phyloP scores from a whole-genome alignment of 2,329 filamentous ascomycete genomes.

The Fusarium zealandicum region DNA sequence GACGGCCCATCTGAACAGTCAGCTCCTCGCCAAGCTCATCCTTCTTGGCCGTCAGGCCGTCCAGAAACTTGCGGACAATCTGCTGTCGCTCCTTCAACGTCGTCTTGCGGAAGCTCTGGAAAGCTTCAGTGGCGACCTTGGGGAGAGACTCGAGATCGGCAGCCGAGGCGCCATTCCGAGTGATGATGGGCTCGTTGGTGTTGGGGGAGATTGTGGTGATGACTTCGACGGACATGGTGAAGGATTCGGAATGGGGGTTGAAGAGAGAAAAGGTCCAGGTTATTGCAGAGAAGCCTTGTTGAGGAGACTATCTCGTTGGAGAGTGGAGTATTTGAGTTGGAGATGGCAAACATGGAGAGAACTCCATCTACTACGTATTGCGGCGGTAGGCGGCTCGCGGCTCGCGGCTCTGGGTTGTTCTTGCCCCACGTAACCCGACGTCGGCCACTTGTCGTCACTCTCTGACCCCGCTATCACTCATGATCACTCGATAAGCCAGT shows the following conservation, averaged over 20 bases:
- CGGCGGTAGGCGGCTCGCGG: conserved; percentile 30
- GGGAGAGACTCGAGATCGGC: conserved; percentile 77
- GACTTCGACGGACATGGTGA: conserved; percentile 67
- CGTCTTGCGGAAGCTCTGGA: conserved; percentile 78
- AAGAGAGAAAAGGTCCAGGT: conserved; percentile 6
- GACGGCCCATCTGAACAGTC: conserved; percentile 93
- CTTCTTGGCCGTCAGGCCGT: conserved; percentile 72
- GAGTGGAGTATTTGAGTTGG: conserved; percentile 35
- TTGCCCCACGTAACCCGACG: conserved; percentile 42
- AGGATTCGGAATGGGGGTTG: background rate
- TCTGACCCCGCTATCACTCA: conserved; percentile 31
- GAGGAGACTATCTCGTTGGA: conserved; percentile 26
- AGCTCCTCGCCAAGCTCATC: conserved; percentile 85
- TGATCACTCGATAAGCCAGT: background rate
- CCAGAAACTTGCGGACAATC: conserved; percentile 82
- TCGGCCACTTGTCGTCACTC: conserved; percentile 31
- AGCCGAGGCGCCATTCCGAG: conserved; percentile 75
- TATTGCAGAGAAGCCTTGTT: conserved; percentile 5
- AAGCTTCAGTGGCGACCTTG: conserved; percentile 74
- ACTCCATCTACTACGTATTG: conserved; percentile 9
- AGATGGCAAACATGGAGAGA: conserved; percentile 26
- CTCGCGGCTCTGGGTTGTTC: conserved; percentile 23
- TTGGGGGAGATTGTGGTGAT: conserved; percentile 86
- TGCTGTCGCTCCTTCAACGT: conserved; percentile 76
- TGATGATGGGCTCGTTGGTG: conserved; percentile 84